Conservation (phyloP, 352 stramenopile genomes). For the Pythium monospermum region DNA sequence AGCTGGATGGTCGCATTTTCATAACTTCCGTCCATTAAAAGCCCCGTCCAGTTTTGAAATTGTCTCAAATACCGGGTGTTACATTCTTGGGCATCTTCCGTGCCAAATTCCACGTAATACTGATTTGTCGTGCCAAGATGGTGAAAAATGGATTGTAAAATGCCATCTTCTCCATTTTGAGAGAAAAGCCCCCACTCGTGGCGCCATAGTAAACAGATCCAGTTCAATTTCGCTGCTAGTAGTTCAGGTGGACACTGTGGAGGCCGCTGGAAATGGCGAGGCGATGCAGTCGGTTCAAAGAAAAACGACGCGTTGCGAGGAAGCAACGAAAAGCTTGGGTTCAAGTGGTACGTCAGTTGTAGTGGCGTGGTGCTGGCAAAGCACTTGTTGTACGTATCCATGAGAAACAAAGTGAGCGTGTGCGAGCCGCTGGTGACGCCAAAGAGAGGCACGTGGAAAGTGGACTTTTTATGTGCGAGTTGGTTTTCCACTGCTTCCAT, state of each 20-base stretch:
- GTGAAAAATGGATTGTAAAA: constrained; percentile 54
- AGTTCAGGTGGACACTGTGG: constrained; percentile 1
- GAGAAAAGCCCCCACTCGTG: constrained; percentile 63
- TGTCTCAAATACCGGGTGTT: constrained; percentile 59
- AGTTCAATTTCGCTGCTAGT: constrained; percentile 3
- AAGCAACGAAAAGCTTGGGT: constrained; percentile 13
- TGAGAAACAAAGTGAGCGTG: constrained; percentile 32
- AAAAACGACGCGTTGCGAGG: constrained; percentile 7
- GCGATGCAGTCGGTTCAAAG: background rate
- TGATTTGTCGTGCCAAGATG: constrained; percentile 31
- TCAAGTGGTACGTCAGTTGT: constrained; percentile 16
- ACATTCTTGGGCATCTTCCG: constrained; percentile 46
- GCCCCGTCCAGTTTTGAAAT: constrained; percentile 37
- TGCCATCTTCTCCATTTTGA: constrained; percentile 69
- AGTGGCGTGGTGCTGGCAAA: constrained; percentile 20
- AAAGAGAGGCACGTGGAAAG: constrained; percentile 35
- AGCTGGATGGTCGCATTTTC: constrained; percentile 43
- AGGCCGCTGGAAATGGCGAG: constrained; percentile 5
- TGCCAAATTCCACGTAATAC: constrained; percentile 67
- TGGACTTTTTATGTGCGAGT: constrained; percentile 4
- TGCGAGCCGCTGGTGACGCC: constrained; percentile 23
- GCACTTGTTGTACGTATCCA: constrained; percentile 41
- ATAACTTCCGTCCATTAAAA: constrained; percentile 55
- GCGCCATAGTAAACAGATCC: constrained; percentile 56
- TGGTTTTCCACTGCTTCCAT: constrained; percentile 23